Evolutionary conservation across 352 stramenopile genomes (phyloP).

Genomic region (Blastocystis sp.): DNA sequence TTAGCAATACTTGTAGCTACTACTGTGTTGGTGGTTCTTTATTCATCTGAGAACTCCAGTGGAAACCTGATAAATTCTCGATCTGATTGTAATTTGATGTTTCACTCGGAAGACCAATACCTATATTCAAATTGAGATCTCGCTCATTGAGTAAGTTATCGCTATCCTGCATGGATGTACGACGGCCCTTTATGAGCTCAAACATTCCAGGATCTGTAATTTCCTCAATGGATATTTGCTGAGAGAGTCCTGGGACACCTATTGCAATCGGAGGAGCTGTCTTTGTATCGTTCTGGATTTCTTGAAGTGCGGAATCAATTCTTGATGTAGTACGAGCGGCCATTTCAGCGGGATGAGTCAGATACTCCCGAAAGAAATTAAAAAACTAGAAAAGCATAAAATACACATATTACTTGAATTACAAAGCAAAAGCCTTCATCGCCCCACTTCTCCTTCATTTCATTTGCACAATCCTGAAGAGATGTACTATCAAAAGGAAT

Average conservation of each 20-base stretch:
- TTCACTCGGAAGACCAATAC: neutral
- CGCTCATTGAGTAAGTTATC: conserved; percentile 9
- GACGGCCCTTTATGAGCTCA: neutral
- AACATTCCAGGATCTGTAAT: neutral
- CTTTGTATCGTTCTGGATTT: neutral
- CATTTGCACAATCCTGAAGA: neutral
- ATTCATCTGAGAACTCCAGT: neutral
- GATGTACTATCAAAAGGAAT: neutral
- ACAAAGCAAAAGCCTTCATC: conserved; percentile 44
- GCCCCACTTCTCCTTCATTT: conserved; percentile 7
- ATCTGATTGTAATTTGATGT: neutral
- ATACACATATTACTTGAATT: neutral
- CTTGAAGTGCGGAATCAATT: conserved; percentile 5
- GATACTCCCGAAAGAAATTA: conserved; percentile 39
- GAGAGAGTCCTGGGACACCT: neutral
- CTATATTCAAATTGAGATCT: neutral
- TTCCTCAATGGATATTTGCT: neutral
- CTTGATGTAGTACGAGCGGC: neutral
- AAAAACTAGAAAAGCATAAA: conserved; percentile 2
- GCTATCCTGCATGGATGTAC: conserved; percentile 1
- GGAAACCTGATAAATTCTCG: neutral
- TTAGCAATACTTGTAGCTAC: neutral
- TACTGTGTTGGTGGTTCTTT: neutral
- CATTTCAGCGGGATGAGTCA: neutral
- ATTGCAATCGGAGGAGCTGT: neutral